phyloP scores from a whole-genome alignment of 768 basidiomycete genomes.

The Lentinula guzmanii region DNA sequence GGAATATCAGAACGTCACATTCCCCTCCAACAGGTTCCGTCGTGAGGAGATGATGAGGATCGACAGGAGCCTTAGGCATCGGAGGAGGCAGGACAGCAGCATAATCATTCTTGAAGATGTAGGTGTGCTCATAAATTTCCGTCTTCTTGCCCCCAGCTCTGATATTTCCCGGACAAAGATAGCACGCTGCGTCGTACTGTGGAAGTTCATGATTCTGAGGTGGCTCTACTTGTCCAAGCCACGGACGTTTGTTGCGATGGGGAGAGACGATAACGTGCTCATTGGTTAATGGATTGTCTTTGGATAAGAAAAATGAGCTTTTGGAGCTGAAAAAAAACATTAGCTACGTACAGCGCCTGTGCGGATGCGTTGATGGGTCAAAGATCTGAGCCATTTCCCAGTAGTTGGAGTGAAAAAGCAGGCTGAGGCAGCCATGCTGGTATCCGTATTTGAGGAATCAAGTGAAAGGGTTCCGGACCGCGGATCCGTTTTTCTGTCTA shows the following conservation, averaged over 20 bases:
- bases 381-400: constrained; percentile 31
- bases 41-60: constrained; percentile 55
- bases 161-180: constrained; percentile 82
- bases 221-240: constrained; percentile 82
- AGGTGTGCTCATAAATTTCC: constrained; percentile 60
- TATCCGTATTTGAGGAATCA: not conserved
- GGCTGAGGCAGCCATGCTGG: not conserved
- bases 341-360: constrained; percentile 55
- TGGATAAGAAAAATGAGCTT: not conserved
- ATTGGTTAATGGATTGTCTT: constrained; percentile 77
- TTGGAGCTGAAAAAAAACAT: not conserved
- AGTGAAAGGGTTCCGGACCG: not conserved
- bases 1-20: constrained; percentile 88
- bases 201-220: constrained; percentile 49
- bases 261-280: constrained; percentile 82
- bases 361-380: constrained; percentile 58
- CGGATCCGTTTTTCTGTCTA: not conserved
- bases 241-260: constrained; percentile 86
- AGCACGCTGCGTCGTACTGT: constrained; percentile 66
- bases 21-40: constrained; percentile 68
- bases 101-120: constrained; percentile 78
- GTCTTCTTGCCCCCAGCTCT: constrained; percentile 71
- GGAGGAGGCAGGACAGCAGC: constrained; percentile 70
- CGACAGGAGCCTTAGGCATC: constrained; percentile 41
- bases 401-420: not conserved